Percentiles rank a stretch among this genome's conserved stretches.
These are phyloP conservation scores for Pleurostoma richardsiae DNA, from an alignment of 2,329 filamentous ascomycete genomes.

Conservation along the genomic window DNA sequence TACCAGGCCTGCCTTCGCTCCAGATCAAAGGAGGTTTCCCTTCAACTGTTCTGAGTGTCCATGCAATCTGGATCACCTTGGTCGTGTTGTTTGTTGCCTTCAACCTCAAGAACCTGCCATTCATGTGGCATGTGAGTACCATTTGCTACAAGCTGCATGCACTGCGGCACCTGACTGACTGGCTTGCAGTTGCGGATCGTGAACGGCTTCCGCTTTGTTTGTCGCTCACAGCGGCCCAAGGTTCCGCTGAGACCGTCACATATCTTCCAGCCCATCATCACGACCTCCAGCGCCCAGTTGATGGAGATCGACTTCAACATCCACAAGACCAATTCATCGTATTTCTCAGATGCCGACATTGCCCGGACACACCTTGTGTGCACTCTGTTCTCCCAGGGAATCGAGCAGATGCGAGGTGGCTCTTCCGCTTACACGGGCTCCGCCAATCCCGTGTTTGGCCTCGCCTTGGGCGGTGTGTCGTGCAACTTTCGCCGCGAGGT, in stretches of 20 bases:
- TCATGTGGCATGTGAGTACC: background rate
- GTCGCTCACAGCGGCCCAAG: background rate
- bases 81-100: background rate
- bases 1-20: background rate
- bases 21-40: background rate
- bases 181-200: background rate
- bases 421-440: conserved; percentile 20
- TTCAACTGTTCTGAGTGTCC: background rate
- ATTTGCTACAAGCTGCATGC: background rate
- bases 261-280: conserved; percentile 60
- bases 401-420: conserved; percentile 24
- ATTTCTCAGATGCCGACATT: conserved; percentile 66
- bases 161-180: background rate
- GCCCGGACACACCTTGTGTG: conserved; percentile 61
- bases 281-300: conserved; percentile 54
- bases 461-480: conserved; percentile 47
- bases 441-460: conserved; percentile 20
- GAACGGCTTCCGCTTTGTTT: background rate
- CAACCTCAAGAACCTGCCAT: background rate
- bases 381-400: conserved; percentile 29
- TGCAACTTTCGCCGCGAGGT: conserved; percentile 25
- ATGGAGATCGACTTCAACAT: conserved; percentile 69
- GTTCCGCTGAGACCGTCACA: background rate
- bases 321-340: conserved; percentile 68
- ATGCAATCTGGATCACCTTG: background rate